phyloP scores from a whole-genome alignment of 1,284 basidiomycete species.

The Cryptococcus sp. region DNA sequence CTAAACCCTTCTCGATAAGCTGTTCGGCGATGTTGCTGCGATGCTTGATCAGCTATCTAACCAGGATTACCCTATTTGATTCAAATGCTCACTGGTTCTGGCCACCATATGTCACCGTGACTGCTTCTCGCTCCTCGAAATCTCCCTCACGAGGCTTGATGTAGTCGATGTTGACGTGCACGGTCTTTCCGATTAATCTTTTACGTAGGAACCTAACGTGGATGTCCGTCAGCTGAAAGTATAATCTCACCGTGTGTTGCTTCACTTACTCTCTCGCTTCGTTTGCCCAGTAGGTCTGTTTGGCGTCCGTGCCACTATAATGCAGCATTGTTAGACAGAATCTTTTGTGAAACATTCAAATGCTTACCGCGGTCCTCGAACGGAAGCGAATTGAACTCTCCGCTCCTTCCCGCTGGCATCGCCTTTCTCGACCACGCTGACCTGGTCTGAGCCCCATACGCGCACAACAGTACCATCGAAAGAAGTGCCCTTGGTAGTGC shows the following conservation, averaged over 20 bases:
- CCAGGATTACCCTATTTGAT: conserved; percentile 12
- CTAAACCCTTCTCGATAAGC: conserved; percentile 88
- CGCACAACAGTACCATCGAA: conserved; percentile 86
- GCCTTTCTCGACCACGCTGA: conserved; percentile 77
- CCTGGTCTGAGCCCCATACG: conserved; percentile 89
- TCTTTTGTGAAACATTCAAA: neutral
- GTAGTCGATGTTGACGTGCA: conserved; percentile 82
- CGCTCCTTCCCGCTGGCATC: conserved; percentile 66
- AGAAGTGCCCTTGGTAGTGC: conserved; percentile 56
- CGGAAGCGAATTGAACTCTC: conserved; percentile 84
- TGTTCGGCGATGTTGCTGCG: conserved; percentile 87
- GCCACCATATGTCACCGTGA: conserved; percentile 79
- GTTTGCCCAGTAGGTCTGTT: conserved; percentile 82
- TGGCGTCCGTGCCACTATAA: conserved; percentile 74
- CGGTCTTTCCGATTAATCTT: conserved; percentile 84
- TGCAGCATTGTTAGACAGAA: no score
- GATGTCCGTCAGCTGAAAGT: conserved; percentile 2
- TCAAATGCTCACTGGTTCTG: conserved; percentile 62
- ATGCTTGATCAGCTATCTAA: neutral
- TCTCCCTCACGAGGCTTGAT: conserved; percentile 89
- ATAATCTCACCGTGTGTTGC: neutral
- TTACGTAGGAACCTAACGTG: conserved; percentile 72
- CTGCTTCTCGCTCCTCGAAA: conserved; percentile 88
- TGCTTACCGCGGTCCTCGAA: conserved; percentile 76
- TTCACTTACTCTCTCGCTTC: conserved; percentile 73